A percentile compares a stretch with the other conserved stretches of the same genome.
Evolutionary conservation across 257 asterid genomes (phyloP).

Genomic region (Penstemon davidsonii): DNA sequence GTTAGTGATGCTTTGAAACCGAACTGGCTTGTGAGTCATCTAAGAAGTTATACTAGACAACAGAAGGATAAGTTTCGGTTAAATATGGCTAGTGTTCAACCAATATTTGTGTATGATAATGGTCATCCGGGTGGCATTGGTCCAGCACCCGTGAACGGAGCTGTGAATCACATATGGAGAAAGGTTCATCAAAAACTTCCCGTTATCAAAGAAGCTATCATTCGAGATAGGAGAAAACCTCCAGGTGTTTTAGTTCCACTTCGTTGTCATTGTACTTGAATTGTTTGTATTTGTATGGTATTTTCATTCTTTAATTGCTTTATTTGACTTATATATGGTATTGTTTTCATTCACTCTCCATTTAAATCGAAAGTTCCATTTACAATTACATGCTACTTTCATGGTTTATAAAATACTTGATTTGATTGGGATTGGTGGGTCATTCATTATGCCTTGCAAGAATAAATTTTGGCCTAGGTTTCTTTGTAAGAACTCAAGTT

Average conservation of each 20-base stretch:
- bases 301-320: background rate
- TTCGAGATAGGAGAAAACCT: conserved; percentile 89
- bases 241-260: conserved; percentile 66
- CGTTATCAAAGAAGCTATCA: conserved; percentile 64
- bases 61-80: conserved; percentile 58
- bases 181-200: conserved; percentile 82
- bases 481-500: no score
- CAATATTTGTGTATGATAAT: conserved; percentile 62
- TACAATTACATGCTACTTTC: no score
- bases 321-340: no score
- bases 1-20: conserved; percentile 78
- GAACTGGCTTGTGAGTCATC: conserved; percentile 73
- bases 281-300: background rate
- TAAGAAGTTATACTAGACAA: conserved; percentile 50
- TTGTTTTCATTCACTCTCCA: no score
- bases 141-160: conserved; percentile 59
- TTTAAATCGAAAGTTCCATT: no score
- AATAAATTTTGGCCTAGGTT: no score
- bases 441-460: no score
- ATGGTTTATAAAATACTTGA: no score
- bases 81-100: conserved; percentile 63
- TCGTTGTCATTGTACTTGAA: conserved; percentile 85
- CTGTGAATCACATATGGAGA: conserved; percentile 82
- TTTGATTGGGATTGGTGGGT: no score
- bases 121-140: conserved; percentile 73